These are phyloP conservation scores for Theileria orientalis DNA, from an alignment of 169 alveolate genomes.

Conservation along the genomic window DNA sequence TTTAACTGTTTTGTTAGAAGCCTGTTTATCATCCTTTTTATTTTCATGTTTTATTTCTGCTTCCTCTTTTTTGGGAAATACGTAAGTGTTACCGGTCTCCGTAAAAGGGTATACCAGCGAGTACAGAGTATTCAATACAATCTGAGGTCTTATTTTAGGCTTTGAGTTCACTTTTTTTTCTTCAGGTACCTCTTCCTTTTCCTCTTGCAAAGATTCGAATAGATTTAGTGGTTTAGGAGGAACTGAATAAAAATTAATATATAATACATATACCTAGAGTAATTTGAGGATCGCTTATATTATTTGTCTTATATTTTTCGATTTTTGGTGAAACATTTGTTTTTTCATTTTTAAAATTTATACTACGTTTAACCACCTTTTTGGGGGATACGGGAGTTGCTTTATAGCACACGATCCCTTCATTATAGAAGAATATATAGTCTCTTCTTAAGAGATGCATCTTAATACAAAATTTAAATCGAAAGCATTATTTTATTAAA, in stretches of 20 bases:
- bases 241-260: background rate
- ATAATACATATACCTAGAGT: background rate
- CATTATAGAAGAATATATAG: constrained; percentile 15
- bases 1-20: too few species aligned
- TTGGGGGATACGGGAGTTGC: constrained; percentile 13
- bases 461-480: background rate
- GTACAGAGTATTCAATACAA: too few species aligned
- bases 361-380: background rate
- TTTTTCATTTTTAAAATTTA: background rate
- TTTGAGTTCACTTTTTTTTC: background rate
- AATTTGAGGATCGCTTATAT: background rate
- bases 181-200: background rate
- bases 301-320: background rate
- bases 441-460: constrained; percentile 38
- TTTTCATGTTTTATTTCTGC: too few species aligned
- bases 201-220: background rate
- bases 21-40: too few species aligned
- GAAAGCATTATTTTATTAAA: too few species aligned
- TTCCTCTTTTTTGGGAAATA: too few species aligned
- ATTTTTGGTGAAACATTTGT: too few species aligned
- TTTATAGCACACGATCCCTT: constrained; percentile 40
- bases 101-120: too few species aligned
- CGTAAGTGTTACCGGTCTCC: too few species aligned
- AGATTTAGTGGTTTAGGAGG: background rate
- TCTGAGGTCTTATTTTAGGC: too few species aligned